Evolutionary conservation across 495 filamentous ascomycete genomes (phyloP), one percentile per base, ranked within the genome.

Genomic region (Immersiella caudata): DNA sequence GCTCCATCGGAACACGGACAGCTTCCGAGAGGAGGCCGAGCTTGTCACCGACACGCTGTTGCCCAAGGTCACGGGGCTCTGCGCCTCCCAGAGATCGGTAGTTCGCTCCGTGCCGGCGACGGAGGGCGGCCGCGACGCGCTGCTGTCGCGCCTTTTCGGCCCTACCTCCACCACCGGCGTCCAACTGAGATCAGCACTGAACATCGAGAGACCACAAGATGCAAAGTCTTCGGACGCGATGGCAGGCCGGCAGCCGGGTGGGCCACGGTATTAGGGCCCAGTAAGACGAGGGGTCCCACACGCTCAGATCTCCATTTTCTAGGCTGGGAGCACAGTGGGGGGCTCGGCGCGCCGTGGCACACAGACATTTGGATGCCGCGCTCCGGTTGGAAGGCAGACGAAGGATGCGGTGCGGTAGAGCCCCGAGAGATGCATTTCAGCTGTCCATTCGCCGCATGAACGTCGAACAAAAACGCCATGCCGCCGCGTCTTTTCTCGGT

Each of bases 151-250:
- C 57, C 20, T 16, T 14, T 21, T 35, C 20, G 26, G 20, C 18
- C 57, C 57, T 14, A 60, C 57, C 57, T 60, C 57, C 9, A 25
- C 57, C 57, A 60, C 57, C 12, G 57, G 57, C 20, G 57, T 60
- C 57, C 57, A 60, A 35, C 26, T 60, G 29, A 60, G 24, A n/a
- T 60, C 57, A 36, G 57, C 57, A 11, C 57, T 60, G 57, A 60
- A 60, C 57, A 60, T 60, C 26, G 57, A 29, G 12, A 8, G 25
- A n/a, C 29, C 12, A 16, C 26, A 22, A 33, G 29, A 25, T 29
- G 57, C 24, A 60, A 9, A 40, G 52, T n/a, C 52, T 11, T 22
- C 16, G 36, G 16, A 14, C 26, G 11, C 3, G 26, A 60, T 35
- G 29, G 9, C 16, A 60, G 29, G 8, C 14, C 20, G 52, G 20